phyloP scores from a whole-genome alignment of 2,329 filamentous ascomycete genomes.

The Fonsecaea erecta region DNA sequence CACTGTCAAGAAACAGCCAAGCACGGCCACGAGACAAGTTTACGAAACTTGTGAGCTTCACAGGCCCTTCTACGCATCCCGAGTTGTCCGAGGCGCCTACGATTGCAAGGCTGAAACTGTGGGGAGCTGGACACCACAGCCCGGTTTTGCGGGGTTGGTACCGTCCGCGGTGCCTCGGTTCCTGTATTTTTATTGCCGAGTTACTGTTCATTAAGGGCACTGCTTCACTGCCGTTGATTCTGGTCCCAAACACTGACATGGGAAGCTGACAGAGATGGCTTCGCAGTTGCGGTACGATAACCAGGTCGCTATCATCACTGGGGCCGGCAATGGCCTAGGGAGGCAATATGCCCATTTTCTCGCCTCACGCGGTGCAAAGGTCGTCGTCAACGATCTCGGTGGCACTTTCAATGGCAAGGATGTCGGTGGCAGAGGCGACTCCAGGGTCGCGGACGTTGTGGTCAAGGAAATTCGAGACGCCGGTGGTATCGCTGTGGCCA shows the following conservation, averaged over 20 bases:
- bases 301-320: conserved; percentile 86
- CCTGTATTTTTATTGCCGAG: background rate
- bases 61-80: background rate
- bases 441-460: conserved; percentile 64
- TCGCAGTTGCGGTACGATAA: conserved; percentile 79
- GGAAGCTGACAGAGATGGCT: conserved; percentile 50
- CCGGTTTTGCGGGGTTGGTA: background rate
- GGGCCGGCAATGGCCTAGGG: conserved; percentile 79
- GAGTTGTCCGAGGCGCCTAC: background rate
- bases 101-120: background rate
- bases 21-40: background rate
- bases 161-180: background rate
- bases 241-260: background rate
- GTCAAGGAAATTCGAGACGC: conserved; percentile 66
- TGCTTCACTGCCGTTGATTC: background rate
- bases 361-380: conserved; percentile 84
- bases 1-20: background rate
- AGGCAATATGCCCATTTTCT: conserved; percentile 87
- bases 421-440: conserved; percentile 70
- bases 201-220: conserved; percentile 1
- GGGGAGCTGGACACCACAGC: background rate
- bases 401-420: conserved; percentile 92
- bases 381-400: conserved; percentile 95
- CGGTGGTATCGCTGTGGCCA: conserved; percentile 93
- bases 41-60: background rate